These are phyloP conservation scores for Piloderma croceum DNA, from an alignment of 768 basidiomycete genomes.

Conservation along the genomic window DNA sequence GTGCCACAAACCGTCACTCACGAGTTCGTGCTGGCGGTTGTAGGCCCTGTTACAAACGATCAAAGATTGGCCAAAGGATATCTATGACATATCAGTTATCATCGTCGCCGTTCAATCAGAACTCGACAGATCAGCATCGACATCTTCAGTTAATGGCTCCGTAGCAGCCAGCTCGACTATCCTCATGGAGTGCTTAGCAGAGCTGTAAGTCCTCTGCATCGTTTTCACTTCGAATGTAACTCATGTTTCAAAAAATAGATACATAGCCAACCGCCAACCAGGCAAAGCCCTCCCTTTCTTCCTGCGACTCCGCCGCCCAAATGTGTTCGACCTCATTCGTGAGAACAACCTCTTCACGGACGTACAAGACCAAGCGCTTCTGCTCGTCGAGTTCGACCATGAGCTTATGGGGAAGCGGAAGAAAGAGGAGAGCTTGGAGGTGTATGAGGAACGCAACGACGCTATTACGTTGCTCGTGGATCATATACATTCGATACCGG, in stretches of 20 bases:
- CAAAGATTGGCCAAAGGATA: conserved; percentile 83
- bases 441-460: conserved; percentile 49
- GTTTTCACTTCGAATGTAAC: background rate
- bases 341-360: conserved; percentile 93
- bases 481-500: conserved; percentile 94
- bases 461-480: conserved; percentile 87
- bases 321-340: conserved; percentile 91
- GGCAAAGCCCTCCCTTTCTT: conserved; percentile 92
- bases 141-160: conserved; percentile 39
- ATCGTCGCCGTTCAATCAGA: conserved; percentile 85
- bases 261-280: conserved; percentile 82
- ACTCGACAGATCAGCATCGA: conserved; percentile 56
- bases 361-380: conserved; percentile 87
- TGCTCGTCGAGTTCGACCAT: conserved; percentile 92
- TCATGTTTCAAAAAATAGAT: conserved; percentile 38
- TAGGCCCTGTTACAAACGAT: conserved; percentile 76
- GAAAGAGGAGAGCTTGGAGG: conserved; percentile 36
- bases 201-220: conserved; percentile 51
- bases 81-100: conserved; percentile 84
- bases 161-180: conserved; percentile 48
- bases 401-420: conserved; percentile 64
- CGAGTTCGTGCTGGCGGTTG: background rate
- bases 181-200: conserved; percentile 92
- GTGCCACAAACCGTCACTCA: conserved; percentile 3
- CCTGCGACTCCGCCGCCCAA: conserved; percentile 76